Evolutionary conservation across 2,329 filamentous ascomycete genomes (phyloP), one percentile per base, ranked within the genome.

Genomic region (Gnomoniopsis sp.): DNA sequence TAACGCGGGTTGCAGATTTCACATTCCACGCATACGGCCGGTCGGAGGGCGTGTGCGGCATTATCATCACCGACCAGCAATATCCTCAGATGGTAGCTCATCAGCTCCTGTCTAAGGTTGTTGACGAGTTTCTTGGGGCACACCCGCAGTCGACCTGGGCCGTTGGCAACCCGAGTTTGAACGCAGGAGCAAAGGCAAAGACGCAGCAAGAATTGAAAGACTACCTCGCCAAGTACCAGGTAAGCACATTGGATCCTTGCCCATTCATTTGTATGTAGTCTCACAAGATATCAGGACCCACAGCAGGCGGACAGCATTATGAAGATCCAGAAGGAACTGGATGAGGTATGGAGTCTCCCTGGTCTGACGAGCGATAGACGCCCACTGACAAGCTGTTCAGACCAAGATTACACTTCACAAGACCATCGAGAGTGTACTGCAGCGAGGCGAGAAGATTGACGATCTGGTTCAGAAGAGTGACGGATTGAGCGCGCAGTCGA

Each of bases 321-420:
- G 80, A 93, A 91, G 82, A 97, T 99, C 68, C 93, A 98, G 75
- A 89, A 91, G 77, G 92, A 99, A 78, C 82, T 99, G 62, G 93
- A 98, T 70, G 93, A 60, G 53, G 53, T 55, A 55, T 19, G 33
- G 11, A 21, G 3, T 41, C 6, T 36, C 3, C 34, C 15, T 6
- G 12, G 2, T 22, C 33, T 10, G 34, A 21, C 21, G 6, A n/a
- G 21, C 21, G 23, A 49, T 22, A 19, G 17, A 11, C 3, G 53
- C 7, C 15, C 34, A 17, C 44, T 49, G 17, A 55, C 22, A 36
- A 21, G 3, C 14, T 38, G 19, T 55, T n/a, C 46, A 97, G 81
- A 98, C 93, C 62, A 98, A 97, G 84, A 93, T 96, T 70, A 88
- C 96, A 60, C 81, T 99, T 68, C 92, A 98, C 78, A 96, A 98